Evolutionary conservation across 1,139 yeast genomes (phyloP).

Genomic region (Yamadazyma kanchanaburiensis): DNA sequence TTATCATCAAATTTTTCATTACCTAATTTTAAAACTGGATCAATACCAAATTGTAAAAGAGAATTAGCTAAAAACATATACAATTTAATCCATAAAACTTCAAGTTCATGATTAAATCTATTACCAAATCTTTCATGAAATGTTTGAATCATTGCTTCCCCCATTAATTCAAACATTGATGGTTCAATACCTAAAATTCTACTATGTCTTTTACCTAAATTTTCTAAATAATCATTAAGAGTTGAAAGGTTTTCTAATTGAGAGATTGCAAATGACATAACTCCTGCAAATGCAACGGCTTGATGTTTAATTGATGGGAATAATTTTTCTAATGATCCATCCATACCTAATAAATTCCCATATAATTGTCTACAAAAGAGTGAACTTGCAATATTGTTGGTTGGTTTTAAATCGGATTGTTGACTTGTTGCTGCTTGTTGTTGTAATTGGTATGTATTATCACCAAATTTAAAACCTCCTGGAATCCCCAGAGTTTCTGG

Average conservation of each 20-base stretch:
- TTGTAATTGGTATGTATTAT: constrained; percentile 6
- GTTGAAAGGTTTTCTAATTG: constrained; percentile 36
- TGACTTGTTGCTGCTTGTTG: constrained; percentile 6
- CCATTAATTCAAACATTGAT: constrained; percentile 72
- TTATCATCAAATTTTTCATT: constrained; percentile 5
- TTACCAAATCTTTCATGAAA: constrained; percentile 62
- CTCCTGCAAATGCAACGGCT: constrained; percentile 79
- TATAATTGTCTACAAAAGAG: constrained; percentile 62
- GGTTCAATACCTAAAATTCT: constrained; percentile 75
- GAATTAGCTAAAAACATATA: constrained; percentile 63
- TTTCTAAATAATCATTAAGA: constrained; percentile 58
- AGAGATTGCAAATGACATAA: constrained; percentile 58
- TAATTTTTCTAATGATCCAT: constrained; percentile 49
- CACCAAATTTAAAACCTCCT: constrained; percentile 19
- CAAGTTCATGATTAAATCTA: constrained; percentile 47
- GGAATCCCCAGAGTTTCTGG: constrained; percentile 25
- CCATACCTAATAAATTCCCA: constrained; percentile 53
- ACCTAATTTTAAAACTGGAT: constrained; percentile 43
- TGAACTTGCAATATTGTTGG: constrained; percentile 36
- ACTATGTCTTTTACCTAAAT: constrained; percentile 72
- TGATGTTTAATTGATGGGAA: constrained; percentile 69
- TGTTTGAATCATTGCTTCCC: constrained; percentile 71
- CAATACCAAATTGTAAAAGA: constrained; percentile 61
- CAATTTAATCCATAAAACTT: constrained; percentile 70
- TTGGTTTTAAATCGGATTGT: constrained; percentile 6